Evolutionary conservation across 495 filamentous ascomycete genomes (phyloP), one percentile per base, ranked within the genome.

Genomic region (Tuber calosporum): DNA sequence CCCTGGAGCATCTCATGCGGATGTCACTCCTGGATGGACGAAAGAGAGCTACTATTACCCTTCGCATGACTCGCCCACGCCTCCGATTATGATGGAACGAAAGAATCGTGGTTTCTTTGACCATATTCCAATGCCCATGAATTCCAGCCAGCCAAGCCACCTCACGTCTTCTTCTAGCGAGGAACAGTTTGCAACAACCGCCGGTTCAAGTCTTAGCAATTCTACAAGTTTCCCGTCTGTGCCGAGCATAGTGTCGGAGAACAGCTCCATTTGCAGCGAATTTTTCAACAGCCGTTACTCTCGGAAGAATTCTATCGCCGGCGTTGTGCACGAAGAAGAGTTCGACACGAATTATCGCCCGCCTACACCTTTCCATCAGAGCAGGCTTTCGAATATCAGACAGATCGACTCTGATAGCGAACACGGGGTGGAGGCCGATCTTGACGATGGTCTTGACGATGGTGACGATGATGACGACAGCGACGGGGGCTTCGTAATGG

Each of bases 121-220:
- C 45, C 75, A 78, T 75, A 62, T 43, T 26, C 43, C 40, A 68
- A 69, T 69, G 40, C 67, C 17, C 74, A 73, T 48, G 62, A 34
- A 62, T 62, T 62, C 53, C 2, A 30, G 53, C 53, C 53, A 62
- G 17, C 53, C 26, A 34, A 62, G 41, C 13, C 74, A 79, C 8
- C 69, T 81, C 37, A 71, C 75, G 19, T 80, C 79, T 5, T 81
- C 79, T 8, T 81, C 79, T 8, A 81, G 79, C 53, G 75, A 81
- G 43, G 79, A 81, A 72, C 76, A 74, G 67, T 80, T 81, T 43
- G 73, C 70, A 48, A 81, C 75, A 26, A 81, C 79, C 15, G 79
- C 79, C n/a, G 79, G 79, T 26, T 81, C 79, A 39, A 81, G 79
- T 62, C 72, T 81, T 36, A 81, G 78, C 15, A 81, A 81, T 58